Percentiles rank a stretch among this genome's conserved stretches.
phyloP scores from a whole-genome alignment of 1,139 yeast genomes.

The Nakaseomyces bracarensis region DNA sequence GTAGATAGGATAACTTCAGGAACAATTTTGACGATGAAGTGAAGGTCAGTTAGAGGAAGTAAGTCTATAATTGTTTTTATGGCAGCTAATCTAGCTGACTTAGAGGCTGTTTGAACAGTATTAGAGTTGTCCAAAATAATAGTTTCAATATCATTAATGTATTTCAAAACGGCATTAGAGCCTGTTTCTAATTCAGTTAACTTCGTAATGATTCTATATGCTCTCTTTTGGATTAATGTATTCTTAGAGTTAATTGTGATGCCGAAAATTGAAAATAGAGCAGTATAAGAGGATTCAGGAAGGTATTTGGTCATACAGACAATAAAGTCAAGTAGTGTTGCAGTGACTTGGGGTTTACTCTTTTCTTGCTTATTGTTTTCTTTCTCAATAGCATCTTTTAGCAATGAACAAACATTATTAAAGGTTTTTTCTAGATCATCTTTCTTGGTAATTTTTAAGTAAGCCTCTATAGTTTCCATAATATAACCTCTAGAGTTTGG shows the following conservation, averaged over 20 bases:
- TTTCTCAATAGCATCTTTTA: slow-evolving; percentile 67
- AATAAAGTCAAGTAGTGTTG: slow-evolving; percentile 84
- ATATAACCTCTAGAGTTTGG: slow-evolving; percentile 80
- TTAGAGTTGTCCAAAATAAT: slow-evolving; percentile 54
- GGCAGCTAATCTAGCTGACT: slow-evolving; percentile 72
- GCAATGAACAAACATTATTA: slow-evolving; percentile 72
- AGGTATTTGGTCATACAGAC: slow-evolving; percentile 82
- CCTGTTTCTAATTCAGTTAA: slow-evolving; percentile 68
- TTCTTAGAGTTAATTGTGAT: slow-evolving; percentile 53
- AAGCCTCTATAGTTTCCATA: slow-evolving; percentile 77
- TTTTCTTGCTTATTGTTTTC: slow-evolving; percentile 35
- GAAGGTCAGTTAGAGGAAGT: slow-evolving; percentile 54
- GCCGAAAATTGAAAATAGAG: slow-evolving; percentile 70
- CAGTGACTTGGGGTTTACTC: slow-evolving; percentile 44
- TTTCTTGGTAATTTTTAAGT: slow-evolving; percentile 59
- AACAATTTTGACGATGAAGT: slow-evolving; percentile 70
- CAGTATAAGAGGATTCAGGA: slow-evolving; percentile 60
- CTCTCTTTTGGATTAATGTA: slow-evolving; percentile 76
- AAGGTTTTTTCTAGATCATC: slow-evolving; percentile 68
- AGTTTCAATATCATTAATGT: slow-evolving; percentile 50
- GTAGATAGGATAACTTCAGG: slow-evolving; percentile 88
- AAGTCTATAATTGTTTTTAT: slow-evolving; percentile 51
- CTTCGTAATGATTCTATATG: slow-evolving; percentile 71
- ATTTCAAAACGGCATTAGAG: slow-evolving; percentile 41
- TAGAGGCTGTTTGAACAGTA: slow-evolving; percentile 61